phyloP scores from a whole-genome alignment of 2,329 filamentous ascomycete species.

The Diaporthe longicolla region DNA sequence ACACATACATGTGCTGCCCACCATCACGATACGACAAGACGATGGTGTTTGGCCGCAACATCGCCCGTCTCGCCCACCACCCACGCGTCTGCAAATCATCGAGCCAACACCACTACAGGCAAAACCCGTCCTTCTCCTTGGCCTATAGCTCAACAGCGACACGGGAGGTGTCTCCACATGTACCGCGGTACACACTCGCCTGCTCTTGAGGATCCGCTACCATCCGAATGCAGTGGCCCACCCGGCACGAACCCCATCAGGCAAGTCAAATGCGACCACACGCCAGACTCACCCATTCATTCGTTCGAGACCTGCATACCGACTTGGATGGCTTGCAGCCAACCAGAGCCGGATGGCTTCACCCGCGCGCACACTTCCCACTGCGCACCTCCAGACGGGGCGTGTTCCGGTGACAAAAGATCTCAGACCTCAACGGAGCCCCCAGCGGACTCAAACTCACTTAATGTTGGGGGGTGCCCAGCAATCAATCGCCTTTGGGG shows the following conservation, averaged over 20 bases:
- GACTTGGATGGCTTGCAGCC: constrained; percentile 24
- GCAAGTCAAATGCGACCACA: constrained; percentile 26
- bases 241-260: constrained; percentile 24
- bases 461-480: background rate
- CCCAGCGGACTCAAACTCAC: constrained; percentile 7
- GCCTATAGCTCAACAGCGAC: background rate
- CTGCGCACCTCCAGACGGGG: constrained; percentile 11
- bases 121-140: background rate
- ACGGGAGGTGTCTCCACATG: background rate
- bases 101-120: background rate
- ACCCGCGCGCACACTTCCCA: constrained; percentile 1
- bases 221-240: constrained; percentile 14
- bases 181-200: background rate
- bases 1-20: background rate
- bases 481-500: background rate
- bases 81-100: constrained; percentile 3
- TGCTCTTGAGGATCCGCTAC: background rate
- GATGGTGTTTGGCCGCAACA: background rate
- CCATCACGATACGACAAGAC: background rate
- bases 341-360: constrained; percentile 20
- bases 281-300: background rate
- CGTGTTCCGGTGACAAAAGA: constrained; percentile 20
- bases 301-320: constrained; percentile 34
- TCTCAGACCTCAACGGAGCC: constrained; percentile 16
- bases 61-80: background rate